Evolutionary conservation across 2,329 filamentous ascomycete genomes (phyloP).

Genomic region (Botryotinia calthae): DNA sequence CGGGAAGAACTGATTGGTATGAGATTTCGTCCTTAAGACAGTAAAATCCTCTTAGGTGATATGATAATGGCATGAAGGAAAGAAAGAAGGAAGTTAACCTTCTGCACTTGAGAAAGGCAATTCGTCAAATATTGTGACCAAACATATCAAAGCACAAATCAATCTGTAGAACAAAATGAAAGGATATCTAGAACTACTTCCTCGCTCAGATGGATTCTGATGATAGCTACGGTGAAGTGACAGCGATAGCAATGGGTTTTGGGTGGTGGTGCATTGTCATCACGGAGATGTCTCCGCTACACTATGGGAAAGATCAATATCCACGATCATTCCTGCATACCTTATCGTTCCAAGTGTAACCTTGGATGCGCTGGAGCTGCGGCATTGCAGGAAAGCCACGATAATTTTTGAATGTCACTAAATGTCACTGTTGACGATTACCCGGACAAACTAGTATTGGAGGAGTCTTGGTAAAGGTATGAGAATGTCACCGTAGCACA

Average conservation of each 20-base stretch:
- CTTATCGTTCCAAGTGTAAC: not conserved
- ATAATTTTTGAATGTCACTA: not conserved
- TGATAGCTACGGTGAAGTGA: not conserved
- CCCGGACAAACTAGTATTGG: not conserved
- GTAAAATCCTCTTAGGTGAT: not conserved
- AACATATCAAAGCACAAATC: not conserved
- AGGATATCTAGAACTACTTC: not conserved
- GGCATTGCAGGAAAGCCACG: not conserved
- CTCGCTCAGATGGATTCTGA: not conserved
- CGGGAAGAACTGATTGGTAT: not conserved
- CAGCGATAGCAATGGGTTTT: not conserved
- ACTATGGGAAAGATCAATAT: not conserved
- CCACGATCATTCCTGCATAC: not conserved
- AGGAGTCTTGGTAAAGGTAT: not conserved
- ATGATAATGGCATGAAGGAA: not conserved
- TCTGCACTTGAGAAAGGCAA: not conserved
- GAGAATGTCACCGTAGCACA: conserved; percentile 9
- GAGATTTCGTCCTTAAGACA: not conserved
- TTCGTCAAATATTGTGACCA: not conserved
- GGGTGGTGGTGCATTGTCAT: not conserved
- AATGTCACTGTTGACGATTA: not conserved
- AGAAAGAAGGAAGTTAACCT: not conserved
- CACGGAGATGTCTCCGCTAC: not conserved
- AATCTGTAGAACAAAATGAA: not conserved
- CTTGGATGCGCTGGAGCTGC: not conserved